Base-by-base conservation (phyloP, 352 stramenopile genomes). In the Phytophthora chlamydospora region DNA sequence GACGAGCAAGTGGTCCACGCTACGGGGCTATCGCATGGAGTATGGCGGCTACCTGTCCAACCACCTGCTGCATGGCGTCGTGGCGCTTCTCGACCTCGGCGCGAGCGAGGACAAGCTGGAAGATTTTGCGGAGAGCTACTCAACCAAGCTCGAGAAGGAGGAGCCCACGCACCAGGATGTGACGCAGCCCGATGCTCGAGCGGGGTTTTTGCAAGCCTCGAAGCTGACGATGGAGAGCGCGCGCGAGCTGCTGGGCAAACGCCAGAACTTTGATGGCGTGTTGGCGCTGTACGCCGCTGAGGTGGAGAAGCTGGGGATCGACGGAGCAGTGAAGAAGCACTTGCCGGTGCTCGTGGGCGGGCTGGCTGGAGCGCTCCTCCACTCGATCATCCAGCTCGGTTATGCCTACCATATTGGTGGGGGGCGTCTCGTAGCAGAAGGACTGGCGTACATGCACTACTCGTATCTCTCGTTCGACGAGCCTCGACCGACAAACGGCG, bases 381-480 rank as follows among this genome's bases (percentile, higher is more conserved):
- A 80, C 46, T 60, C 63, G 1, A 75, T 80, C 32, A 80, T 80
- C 14, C 71, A 80, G 42, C 55, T 80, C 3, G 71, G 71, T 0
- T 80, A 80, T 43, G 49, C 71, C n/a, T 77, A 80, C 14, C 68
- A 60, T 27, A 65, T 77, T 51, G 68, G 71, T 34, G 63, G 63
- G 6, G 55, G 66, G 5, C 71, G 58, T 40, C 55, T 74, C 14
- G 57, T 80, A 33, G 71, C 71, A 7, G 71, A 80, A 75, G 71
- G 67, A 14, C 39, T 80, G 32, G 43, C 68, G 47, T 80, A 80
- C 57, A 58, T 80, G 58, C 71, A 77, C 55, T 73, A 62, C 36
- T 49, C 59, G 1, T 77, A 73, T 33, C 44, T 77, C 32, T 62
- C 63, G n/a, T 80, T 80, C 35, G 67, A 76, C 11, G 62, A 71